Evolutionary conservation across 371 early-diverging fungal species (phyloP), one percentile per base, ranked within the genome.

Genomic region (Coemansia sp.): DNA sequence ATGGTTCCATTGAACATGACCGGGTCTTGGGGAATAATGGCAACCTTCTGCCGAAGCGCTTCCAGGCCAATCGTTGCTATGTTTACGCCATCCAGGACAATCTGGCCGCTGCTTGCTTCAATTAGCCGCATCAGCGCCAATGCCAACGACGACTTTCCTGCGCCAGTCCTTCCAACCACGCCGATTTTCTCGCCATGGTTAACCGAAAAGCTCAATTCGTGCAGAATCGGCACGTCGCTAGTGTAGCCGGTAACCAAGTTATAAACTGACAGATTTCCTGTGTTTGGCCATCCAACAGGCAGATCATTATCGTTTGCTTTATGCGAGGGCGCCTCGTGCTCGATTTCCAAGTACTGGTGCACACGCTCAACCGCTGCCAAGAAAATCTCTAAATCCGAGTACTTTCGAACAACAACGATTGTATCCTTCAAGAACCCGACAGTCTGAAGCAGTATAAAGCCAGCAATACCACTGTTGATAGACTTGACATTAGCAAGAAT

Each of bases 1-100:
- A 89, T 82, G 0, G 88, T 84, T 47, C 93, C 94, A 40, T 87
- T 87, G 81, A 94, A 97, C 23, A 97, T 78, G n/a, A 93, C 91
- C 21, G 95, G 95, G 57, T 95, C 95, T 78, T 96, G 98, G 16
- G 98, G 96, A 75, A 97, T 94, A 64, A 97, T 94, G 0, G 93
- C 87, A 23, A 90, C 77, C 25, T 86, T 85, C 30, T 87, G 87
- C 48, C 92, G 80, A 63, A 96, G 81, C 67, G 91, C 90, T 57
- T 84, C 82, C 7, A 96, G 82, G 5, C 91, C 91, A 12, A 97
- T 62, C 1, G 72, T 79, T 1, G 88, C 77, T 16, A 95, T 93
- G 68, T 95, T 89, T 1, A 94, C 83, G 14, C 91, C 93, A 68
- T 97, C 94, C 37, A 94, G 86, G 33, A 73, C 42, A 44, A 93